Evolutionary conservation across 306 rosid species (phyloP), one percentile per base, ranked within the genome.

Genomic region (Hippophae rhamnoides): DNA sequence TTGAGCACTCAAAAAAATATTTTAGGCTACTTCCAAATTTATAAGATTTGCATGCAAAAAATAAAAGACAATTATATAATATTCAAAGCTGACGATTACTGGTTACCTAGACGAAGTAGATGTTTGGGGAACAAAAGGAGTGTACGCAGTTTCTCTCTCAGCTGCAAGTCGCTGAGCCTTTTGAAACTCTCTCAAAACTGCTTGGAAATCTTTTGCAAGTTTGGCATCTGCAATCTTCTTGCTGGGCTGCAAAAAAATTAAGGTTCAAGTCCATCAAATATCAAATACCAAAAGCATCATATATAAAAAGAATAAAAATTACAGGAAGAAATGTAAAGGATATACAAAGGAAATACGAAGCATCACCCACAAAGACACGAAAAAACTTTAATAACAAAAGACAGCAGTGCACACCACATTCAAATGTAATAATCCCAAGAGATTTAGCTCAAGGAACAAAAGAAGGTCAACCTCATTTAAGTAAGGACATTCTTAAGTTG

Each of bases 81-180:
- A 31, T 31, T 31, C 38, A 31, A 31, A 72, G 52, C 63, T 44
- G 66, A 62, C 18, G 13, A 43, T 31, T 31, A 66, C 48, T 58
- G 42, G 40, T 26, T 49, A 90, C 96, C 96, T 83, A 44, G 97
- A 81, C 40, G 94, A 85, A 63, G 69, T 86, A 76, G 57, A 79
- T 56, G 84, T 79, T 67, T 84, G 90, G 5, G 92, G 86, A 81
- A 85, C 85, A 69, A 90, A 87, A 63, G 97, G 85, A 50, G 79
- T 63, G 69, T 90, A 87, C 54, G 97, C 87, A 10, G 97, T 90
- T 79, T 90, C 97, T 74, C 97, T 87, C 84, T 90, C 97, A 62
- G 97, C 94, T 12, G 97, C 75, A 84, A 90, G 94, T 46, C 92
- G 92, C 47, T 90, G 97, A 49, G 97, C 96, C 80, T 90, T 90